Percentiles rank a stretch among this genome's conserved stretches.
These are phyloP conservation scores for Meredithiella fracta DNA, from an alignment of 2,329 filamentous ascomycete species.

Conservation along the genomic window DNA sequence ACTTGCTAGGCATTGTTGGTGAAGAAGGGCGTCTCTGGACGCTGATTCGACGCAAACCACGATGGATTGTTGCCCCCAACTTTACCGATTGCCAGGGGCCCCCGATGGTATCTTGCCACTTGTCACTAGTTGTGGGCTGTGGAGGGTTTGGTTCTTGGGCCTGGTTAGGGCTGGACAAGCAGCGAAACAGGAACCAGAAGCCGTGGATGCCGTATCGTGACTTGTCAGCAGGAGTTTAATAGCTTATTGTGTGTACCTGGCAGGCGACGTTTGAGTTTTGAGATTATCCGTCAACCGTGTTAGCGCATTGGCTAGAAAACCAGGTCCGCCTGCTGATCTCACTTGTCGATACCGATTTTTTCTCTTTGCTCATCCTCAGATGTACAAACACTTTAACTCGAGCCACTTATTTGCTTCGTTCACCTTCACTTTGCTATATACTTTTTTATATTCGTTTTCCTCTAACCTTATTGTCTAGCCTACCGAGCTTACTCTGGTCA, in stretches of 20 bases:
- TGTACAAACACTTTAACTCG: neutral
- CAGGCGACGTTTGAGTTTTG: neutral
- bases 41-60: neutral
- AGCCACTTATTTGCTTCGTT: neutral
- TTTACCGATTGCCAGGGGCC: neutral
- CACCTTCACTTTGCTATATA: neutral
- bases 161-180: neutral
- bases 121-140: neutral
- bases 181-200: neutral
- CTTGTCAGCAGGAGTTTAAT: neutral
- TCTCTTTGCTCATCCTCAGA: neutral
- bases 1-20: neutral
- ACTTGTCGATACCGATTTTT: neutral
- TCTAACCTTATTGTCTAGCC: neutral
- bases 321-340: neutral
- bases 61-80: neutral
- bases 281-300: neutral
- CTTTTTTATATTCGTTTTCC: neutral
- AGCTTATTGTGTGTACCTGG: neutral
- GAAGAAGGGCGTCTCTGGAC: neutral
- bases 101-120: neutral
- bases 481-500: neutral
- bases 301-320: constrained; percentile 7
- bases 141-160: neutral
- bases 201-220: neutral